A percentile compares a stretch with the other conserved stretches of the same genome.
Evolutionary conservation across 2,329 filamentous ascomycete species (phyloP).

Genomic region (Xylariaceae sp.): DNA sequence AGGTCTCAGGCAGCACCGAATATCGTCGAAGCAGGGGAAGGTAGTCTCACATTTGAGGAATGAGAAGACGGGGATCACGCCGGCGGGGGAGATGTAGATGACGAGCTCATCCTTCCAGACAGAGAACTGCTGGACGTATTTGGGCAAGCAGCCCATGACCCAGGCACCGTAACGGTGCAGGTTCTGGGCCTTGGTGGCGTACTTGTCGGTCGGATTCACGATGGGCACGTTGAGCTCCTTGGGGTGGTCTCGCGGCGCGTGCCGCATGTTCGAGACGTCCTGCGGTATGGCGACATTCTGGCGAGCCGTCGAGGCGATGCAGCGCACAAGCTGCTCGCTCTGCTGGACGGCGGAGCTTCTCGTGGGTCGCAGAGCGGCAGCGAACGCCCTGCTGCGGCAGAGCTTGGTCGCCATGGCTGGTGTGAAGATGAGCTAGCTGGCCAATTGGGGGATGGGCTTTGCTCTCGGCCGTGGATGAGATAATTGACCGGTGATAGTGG

Average conservation of each 20-base stretch:
- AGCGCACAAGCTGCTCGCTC: conserved; percentile 39
- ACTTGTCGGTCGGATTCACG: conserved; percentile 91
- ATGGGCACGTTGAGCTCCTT: conserved; percentile 70
- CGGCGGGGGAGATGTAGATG: conserved; percentile 83
- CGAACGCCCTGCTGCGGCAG: conserved; percentile 51
- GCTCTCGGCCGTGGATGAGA: conserved; percentile 15
- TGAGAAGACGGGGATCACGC: conserved; percentile 83
- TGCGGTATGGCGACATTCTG: conserved; percentile 53
- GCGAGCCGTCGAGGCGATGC: conserved; percentile 46
- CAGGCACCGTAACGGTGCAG: conserved; percentile 95
- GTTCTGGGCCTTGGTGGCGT: conserved; percentile 76
- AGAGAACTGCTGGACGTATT: conserved; percentile 98
- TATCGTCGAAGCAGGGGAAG: not conserved
- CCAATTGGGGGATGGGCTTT: conserved; percentile 39
- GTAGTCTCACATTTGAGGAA: conserved; percentile 73
- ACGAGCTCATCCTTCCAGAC: conserved; percentile 99
- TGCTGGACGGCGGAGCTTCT: conserved; percentile 39
- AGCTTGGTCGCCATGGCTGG: conserved; percentile 56
- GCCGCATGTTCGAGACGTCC: conserved; percentile 62
- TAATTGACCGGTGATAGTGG: conserved; percentile 17
- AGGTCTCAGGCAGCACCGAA: not conserved
- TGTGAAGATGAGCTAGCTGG: conserved; percentile 31
- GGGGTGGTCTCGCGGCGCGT: conserved; percentile 51
- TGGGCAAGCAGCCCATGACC: conserved; percentile 92
- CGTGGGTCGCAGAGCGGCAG: conserved; percentile 51